A percentile compares a stretch with the other conserved stretches of the same genome.
These are phyloP conservation scores for Tulasnella calospora DNA, from an alignment of 768 basidiomycete genomes.

Conservation along the genomic window DNA sequence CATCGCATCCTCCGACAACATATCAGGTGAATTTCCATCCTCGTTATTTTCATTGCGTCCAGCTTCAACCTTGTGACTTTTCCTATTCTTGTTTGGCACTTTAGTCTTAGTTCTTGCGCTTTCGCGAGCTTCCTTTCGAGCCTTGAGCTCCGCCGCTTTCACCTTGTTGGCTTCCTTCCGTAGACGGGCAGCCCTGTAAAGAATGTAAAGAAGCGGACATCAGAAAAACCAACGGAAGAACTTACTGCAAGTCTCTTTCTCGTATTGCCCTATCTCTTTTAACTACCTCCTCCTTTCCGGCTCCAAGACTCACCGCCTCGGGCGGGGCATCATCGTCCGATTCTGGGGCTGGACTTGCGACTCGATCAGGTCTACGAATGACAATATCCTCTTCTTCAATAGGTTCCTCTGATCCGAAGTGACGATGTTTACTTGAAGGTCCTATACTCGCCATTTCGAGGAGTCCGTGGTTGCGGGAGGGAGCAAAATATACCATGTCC, in stretches of 20 bases:
- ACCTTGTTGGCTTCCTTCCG: conserved; percentile 14
- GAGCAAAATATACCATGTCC: neutral
- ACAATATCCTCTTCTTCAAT: neutral
- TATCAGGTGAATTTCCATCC: neutral
- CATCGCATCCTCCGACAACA: neutral
- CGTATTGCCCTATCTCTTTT: neutral
- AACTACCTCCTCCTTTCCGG: neutral
- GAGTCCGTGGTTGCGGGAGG: neutral
- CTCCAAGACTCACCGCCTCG: conserved; percentile 11
- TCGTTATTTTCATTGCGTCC: neutral
- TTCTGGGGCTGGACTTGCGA: neutral
- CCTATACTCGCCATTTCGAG: neutral
- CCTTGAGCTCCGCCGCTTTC: conserved; percentile 7
- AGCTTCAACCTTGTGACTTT: neutral
- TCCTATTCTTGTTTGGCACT: neutral
- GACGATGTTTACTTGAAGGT: conserved; percentile 3
- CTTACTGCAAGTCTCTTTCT: neutral
- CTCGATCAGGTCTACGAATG: neutral
- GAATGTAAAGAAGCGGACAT: neutral
- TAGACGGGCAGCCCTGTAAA: neutral
- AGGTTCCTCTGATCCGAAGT: neutral
- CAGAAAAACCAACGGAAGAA: neutral
- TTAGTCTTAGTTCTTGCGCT: neutral
- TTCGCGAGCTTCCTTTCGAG: neutral
- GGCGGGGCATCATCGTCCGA: conserved; percentile 19